phyloP scores from a whole-genome alignment of 1,139 yeast genomes.

The Candida neerlandica region DNA sequence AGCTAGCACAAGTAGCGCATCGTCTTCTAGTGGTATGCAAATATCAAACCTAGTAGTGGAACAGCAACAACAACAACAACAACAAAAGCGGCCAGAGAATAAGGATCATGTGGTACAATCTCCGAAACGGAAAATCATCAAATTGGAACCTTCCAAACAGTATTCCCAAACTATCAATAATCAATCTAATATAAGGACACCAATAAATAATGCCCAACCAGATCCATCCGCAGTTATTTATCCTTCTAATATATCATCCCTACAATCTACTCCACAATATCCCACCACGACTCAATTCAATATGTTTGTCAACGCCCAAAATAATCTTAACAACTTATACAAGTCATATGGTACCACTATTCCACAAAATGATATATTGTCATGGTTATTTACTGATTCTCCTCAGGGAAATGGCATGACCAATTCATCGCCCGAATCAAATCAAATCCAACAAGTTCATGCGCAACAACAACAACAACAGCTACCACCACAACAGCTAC shows the following conservation, averaged over 20 bases:
- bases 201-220: background rate
- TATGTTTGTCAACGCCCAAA: background rate
- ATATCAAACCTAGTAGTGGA: constrained; percentile 2
- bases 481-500: background rate
- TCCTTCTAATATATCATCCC: constrained; percentile 4
- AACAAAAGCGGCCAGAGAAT: background rate
- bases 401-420: constrained; percentile 6
- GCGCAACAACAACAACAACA: constrained; percentile 7
- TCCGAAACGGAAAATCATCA: background rate
- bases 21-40: background rate
- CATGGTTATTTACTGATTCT: constrained; percentile 29
- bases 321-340: constrained; percentile 10
- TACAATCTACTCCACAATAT: constrained; percentile 9
- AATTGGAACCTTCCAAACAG: background rate
- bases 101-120: background rate
- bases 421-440: background rate
- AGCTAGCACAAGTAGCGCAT: constrained; percentile 1
- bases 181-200: background rate
- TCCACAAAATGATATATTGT: constrained; percentile 37
- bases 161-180: background rate
- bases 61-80: constrained; percentile 3
- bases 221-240: background rate
- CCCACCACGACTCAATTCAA: constrained; percentile 8
- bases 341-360: constrained; percentile 4
- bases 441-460: background rate